A percentile compares a stretch with the other conserved stretches of the same genome.
phyloP scores from a whole-genome alignment of 805 yeast species.

The Candida silvicultrix region DNA sequence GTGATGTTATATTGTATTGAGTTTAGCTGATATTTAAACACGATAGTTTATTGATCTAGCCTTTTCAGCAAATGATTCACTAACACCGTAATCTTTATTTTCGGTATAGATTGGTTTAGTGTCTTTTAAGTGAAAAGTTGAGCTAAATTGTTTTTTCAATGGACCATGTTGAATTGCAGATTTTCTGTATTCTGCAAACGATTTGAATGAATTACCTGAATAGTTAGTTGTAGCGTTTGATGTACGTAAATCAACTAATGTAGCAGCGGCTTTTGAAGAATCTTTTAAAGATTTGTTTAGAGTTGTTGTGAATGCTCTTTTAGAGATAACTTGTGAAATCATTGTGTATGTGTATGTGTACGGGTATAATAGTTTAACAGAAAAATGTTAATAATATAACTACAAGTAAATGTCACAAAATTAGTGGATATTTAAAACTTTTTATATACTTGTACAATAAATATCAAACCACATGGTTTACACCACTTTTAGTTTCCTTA shows the following conservation, averaged over 20 bases:
- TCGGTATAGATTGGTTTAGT: slow-evolving; percentile 13
- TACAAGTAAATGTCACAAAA: neutral
- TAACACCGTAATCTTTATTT: slow-evolving; percentile 19
- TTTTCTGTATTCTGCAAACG: slow-evolving; percentile 32
- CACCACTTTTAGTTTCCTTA: too few relatives aligned
- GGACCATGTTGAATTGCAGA: slow-evolving; percentile 33
- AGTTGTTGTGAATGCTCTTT: neutral
- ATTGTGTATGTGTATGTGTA: neutral
- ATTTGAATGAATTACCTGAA: slow-evolving; percentile 27
- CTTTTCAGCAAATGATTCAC: slow-evolving; percentile 14
- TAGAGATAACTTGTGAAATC: neutral
- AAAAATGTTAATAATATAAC: neutral
- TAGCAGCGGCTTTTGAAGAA: slow-evolving; percentile 16
- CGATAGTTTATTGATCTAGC: slow-evolving; percentile 20
- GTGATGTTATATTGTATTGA: too few relatives aligned
- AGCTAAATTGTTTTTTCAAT: slow-evolving; percentile 20
- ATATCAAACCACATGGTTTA: neutral
- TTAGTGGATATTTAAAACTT: neutral
- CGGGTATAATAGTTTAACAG: too few relatives aligned
- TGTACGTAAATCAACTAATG: slow-evolving; percentile 4
- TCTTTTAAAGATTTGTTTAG: slow-evolving; percentile 7
- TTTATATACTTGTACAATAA: too few relatives aligned
- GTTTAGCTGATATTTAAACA: too few relatives aligned
- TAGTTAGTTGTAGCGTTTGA: slow-evolving; percentile 6
- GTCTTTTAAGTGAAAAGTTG: neutral